Evolutionary conservation across 768 basidiomycete species (phyloP), one percentile per base, ranked within the genome.

Genomic region (Suillus weaverae): DNA sequence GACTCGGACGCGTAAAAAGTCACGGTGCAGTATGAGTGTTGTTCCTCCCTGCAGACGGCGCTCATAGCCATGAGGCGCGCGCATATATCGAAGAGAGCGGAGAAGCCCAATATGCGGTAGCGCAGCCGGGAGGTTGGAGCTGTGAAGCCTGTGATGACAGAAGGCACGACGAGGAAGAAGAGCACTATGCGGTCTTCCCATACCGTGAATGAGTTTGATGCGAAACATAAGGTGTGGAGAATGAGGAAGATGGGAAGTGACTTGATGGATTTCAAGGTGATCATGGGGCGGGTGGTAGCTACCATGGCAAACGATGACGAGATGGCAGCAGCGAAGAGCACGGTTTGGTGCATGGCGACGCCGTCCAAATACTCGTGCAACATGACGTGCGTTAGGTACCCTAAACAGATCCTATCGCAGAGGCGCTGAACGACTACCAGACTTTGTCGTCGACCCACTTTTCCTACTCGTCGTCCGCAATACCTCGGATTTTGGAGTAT

Each of bases 201-300:
- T 75, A 99, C 86, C n/a, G 92, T 94, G 81, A 94, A 97, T 0
- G 95, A 97, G 80, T 99, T 99, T 32, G 95, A 97, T 18, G 90
- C 85, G 77, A 97, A 97, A 8, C 89, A 81, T 4, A 90, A 63
- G 1, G 88, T 76, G 70, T 99, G 95, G 3, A 94, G 79, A 63
- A 86, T 63, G 62, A 90, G 82, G 43, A 87, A 77, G 44, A 90
- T 66, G 2, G 83, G 80, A 2, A 76, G 64, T 22, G 78, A 43
- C 44, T 77, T 69, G 35, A 68, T 56, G 14, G 69, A 70, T 18
- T 32, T 20, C 8, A 53, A 53, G 51, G 32, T 53, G 44, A 82
- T 63, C 5, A 71, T 70, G 10, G 81, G 79, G 33, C 77, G 76
- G 30, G 81, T 81, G 1, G 78, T 78, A 55, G 83, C 59, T 51